Base-by-base conservation (phyloP, 305 asterid genomes). In the Fraxinus sp. region DNA sequence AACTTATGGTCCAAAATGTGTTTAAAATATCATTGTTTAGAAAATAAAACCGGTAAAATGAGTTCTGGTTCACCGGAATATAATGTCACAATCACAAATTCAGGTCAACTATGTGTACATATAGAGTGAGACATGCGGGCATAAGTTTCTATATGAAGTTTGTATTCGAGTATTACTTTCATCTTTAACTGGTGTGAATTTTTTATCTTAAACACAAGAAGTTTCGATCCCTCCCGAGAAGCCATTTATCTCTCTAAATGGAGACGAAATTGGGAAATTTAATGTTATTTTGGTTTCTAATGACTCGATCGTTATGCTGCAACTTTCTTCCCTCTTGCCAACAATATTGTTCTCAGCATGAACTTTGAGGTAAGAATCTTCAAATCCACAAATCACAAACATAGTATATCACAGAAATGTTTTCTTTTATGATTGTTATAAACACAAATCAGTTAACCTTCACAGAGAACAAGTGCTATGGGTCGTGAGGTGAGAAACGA, bases 231-330 rank as follows among this genome's bases (percentile, higher is more conserved):
- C 90, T 20, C 1, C 2, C 0, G 86, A 89, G 79, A 91, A 87
- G 86, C 87, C 90, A 77, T 90, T 81, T 64, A 85, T 91, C 33
- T 79, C 88, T 83, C 86, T 90, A 16, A 87, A 84, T 83, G 95
- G 93, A 83, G 89, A 80, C 77, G 90, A 89, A 6, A 86, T 76
- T 13, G 77, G 78, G 7, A 87, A 52, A 70, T 84, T 90, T 10
- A 39, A 33, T 64, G 82, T 90, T 2, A 86, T 83, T 52, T 89
- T 90, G 93, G 88, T 35, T 77, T 84, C 75, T 9, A 80, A 76
- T 39, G 86, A 59, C 2, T 16, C 84, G 1, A 86, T 89, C n/a
- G 49, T 64, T 10, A 79, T 80, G 77, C 84, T 22, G 74, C 93
- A 66, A 90, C 93, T 16, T 46, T 7, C 41, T 36, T 36, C 2